Conservation (phyloP, 2,329 filamentous ascomycete species). For the Pseudogymnoascus sp. region DNA sequence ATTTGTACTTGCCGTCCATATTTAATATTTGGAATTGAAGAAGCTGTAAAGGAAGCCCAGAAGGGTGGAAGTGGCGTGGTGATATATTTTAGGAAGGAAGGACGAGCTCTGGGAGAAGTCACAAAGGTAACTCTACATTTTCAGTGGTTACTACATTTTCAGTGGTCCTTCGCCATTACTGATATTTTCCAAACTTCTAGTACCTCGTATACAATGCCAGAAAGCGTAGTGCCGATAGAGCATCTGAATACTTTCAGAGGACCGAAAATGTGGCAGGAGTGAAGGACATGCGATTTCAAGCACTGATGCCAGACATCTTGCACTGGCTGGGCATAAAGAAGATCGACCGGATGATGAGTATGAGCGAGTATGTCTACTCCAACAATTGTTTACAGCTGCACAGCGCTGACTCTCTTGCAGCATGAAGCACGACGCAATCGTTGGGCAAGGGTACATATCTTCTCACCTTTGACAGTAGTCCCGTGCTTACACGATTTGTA, state of each 20-base stretch:
- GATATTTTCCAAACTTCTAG: slow-evolving; percentile 21
- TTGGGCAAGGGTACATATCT: slow-evolving; percentile 57
- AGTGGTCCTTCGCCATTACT: not conserved
- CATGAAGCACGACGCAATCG: slow-evolving; percentile 88
- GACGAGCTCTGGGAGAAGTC: slow-evolving; percentile 86
- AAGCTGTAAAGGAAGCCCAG: slow-evolving; percentile 95
- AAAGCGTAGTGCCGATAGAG: slow-evolving; percentile 69
- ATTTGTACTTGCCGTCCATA: slow-evolving; percentile 97
- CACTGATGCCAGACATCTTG: slow-evolving; percentile 93
- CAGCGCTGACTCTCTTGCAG: slow-evolving; percentile 31
- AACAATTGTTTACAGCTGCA: not conserved
- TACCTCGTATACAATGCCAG: slow-evolving; percentile 64
- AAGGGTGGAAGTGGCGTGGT: slow-evolving; percentile 89
- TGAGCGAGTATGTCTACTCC: slow-evolving; percentile 59
- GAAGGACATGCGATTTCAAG: slow-evolving; percentile 96
- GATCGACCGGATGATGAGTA: slow-evolving; percentile 96
- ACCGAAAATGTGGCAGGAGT: slow-evolving; percentile 98
- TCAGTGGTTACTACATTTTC: not conserved
- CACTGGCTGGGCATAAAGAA: slow-evolving; percentile 98
- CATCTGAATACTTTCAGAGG: slow-evolving; percentile 89
- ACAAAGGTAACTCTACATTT: slow-evolving; percentile 60
- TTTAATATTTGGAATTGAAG: slow-evolving; percentile 92
- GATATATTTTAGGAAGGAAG: slow-evolving; percentile 98
- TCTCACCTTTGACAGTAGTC: not conserved
- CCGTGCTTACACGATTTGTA: slow-evolving; percentile 24